Percentiles rank a stretch among this genome's conserved stretches.
Conservation (phyloP, 768 basidiomycete species). For the Arthromyces matolae region DNA sequence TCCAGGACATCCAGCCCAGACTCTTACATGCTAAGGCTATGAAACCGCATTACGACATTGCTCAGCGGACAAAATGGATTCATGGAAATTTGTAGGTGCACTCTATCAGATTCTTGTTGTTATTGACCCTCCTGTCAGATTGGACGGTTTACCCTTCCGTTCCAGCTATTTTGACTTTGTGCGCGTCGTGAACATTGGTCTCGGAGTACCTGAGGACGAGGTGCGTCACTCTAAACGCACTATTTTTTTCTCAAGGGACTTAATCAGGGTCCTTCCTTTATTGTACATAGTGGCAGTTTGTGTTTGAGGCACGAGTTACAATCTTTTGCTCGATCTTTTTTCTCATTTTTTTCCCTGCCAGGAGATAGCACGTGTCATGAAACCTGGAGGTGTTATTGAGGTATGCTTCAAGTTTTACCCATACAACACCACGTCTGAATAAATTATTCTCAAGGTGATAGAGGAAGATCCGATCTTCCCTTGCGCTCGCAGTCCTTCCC, state of each 20-base stretch:
- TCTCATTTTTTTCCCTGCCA: slow-evolving; percentile 23
- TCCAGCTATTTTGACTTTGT: slow-evolving; percentile 61
- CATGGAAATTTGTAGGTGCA: slow-evolving; percentile 60
- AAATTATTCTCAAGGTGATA: slow-evolving; percentile 46
- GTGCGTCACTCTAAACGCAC: slow-evolving; percentile 22
- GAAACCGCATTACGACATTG: slow-evolving; percentile 36
- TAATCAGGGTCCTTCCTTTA: slow-evolving; percentile 13
- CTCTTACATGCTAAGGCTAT: slow-evolving; percentile 25
- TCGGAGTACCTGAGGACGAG: slow-evolving; percentile 72
- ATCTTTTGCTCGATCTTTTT: slow-evolving; percentile 13
- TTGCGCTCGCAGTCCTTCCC: slow-evolving; percentile 28
- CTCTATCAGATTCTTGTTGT: slow-evolving; percentile 2
- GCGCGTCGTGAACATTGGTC: slow-evolving; percentile 57
- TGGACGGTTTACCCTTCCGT: slow-evolving; percentile 62
- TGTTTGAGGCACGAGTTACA: slow-evolving; percentile 46
- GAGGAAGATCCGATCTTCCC: slow-evolving; percentile 77
- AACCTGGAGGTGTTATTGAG: slow-evolving; percentile 60
- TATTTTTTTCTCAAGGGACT: background rate
- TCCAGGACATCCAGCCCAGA: slow-evolving; percentile 51
- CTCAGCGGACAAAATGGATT: slow-evolving; percentile 58
- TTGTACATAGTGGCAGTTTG: slow-evolving; percentile 63
- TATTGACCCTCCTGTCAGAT: slow-evolving; percentile 30
- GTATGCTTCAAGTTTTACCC: slow-evolving; percentile 40
- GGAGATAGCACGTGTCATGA: slow-evolving; percentile 68
- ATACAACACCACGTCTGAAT: slow-evolving; percentile 2